These are phyloP conservation scores for Pyricularia pennisetigena DNA, from an alignment of 2,329 filamentous ascomycete species.

Conservation along the genomic window DNA sequence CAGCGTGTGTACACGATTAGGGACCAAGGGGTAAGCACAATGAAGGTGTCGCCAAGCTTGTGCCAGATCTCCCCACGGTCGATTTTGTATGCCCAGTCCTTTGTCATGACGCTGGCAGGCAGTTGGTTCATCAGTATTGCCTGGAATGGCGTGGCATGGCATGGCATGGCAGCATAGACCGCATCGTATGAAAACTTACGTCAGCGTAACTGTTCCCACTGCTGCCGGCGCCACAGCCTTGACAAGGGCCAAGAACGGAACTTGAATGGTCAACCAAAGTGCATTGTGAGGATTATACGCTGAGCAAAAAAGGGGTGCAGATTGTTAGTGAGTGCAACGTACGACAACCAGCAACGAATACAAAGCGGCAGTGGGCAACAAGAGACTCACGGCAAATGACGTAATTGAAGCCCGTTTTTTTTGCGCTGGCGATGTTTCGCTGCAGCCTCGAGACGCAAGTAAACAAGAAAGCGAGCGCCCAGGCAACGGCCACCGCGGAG, in stretches of 20 bases:
- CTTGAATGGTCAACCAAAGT: background rate
- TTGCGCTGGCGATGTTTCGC: constrained; percentile 38
- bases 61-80: constrained; percentile 45
- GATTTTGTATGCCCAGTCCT: constrained; percentile 49
- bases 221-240: background rate
- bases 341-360: background rate
- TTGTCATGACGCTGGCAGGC: constrained; percentile 37
- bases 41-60: constrained; percentile 50
- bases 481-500: constrained; percentile 22
- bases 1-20: constrained; percentile 48
- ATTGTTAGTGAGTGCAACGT: background rate
- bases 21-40: constrained; percentile 49
- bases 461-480: constrained; percentile 13
- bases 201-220: background rate
- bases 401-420: constrained; percentile 41
- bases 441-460: constrained; percentile 22
- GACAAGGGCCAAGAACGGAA: background rate
- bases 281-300: background rate
- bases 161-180: background rate
- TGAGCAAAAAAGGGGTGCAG: background rate
- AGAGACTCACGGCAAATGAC: constrained; percentile 38
- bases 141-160: background rate
- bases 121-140: background rate
- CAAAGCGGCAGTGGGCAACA: background rate
- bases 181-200: background rate